Percentiles rank a stretch among this genome's conserved stretches.
These are phyloP conservation scores for Hyaloscypha hepaticicola DNA, from an alignment of 495 filamentous ascomycete species.

Conservation along the genomic window DNA sequence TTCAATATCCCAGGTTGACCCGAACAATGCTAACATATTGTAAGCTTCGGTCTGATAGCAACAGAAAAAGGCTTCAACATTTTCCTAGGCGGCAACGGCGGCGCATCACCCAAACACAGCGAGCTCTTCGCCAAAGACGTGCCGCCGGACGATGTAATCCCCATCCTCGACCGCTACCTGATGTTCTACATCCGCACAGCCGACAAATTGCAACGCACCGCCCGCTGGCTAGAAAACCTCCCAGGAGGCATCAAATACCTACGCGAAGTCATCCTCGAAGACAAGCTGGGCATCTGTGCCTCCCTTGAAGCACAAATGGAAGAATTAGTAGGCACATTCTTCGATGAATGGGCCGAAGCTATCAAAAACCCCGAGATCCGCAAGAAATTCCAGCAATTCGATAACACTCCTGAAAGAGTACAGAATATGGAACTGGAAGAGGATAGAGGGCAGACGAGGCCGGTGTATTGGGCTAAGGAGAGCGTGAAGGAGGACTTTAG, in stretches of 20 bases:
- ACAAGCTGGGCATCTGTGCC: slow-evolving; percentile 84
- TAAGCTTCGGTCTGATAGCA: slow-evolving; percentile 86
- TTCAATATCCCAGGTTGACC: neutral
- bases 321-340: slow-evolving; percentile 81
- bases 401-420: slow-evolving; percentile 74
- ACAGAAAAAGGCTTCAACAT: slow-evolving; percentile 96
- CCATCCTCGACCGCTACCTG: slow-evolving; percentile 87
- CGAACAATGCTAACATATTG: slow-evolving; percentile 7
- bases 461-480: slow-evolving; percentile 80
- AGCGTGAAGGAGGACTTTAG: slow-evolving; percentile 72
- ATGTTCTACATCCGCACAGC: slow-evolving; percentile 97
- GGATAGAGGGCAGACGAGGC: slow-evolving; percentile 75
- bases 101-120: slow-evolving; percentile 80
- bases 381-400: slow-evolving; percentile 81
- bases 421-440: slow-evolving; percentile 68
- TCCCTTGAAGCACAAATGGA: slow-evolving; percentile 91
- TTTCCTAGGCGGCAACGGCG: slow-evolving; percentile 91
- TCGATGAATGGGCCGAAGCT: slow-evolving; percentile 94
- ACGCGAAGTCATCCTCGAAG: slow-evolving; percentile 78
- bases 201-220: slow-evolving; percentile 92
- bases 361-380: slow-evolving; percentile 67
- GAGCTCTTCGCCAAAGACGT: slow-evolving; percentile 93
- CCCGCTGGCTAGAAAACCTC: slow-evolving; percentile 85
- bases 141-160: slow-evolving; percentile 77
- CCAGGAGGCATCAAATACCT: slow-evolving; percentile 88